Percentiles rank a stretch among this genome's conserved stretches.
Evolutionary conservation across 148 eudicot species (phyloP).

Genomic region (Rhododendron williamsianum): DNA sequence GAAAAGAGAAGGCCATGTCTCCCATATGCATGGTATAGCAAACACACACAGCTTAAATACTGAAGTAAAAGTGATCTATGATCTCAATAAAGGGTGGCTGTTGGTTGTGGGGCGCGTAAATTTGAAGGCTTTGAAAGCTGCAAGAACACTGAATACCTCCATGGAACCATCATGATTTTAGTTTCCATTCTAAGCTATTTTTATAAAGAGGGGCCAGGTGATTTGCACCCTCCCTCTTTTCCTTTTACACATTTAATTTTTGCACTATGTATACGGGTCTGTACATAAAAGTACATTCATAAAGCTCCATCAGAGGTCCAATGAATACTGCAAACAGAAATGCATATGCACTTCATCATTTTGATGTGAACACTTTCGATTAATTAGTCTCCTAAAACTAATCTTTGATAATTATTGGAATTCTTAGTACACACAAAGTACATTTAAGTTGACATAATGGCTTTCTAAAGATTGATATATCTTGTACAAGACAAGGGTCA

Average conservation of each 20-base stretch:
- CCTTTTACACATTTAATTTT: background rate
- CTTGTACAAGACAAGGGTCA: background rate
- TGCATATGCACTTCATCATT: slow-evolving; percentile 20
- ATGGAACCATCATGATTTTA: slow-evolving; percentile 14
- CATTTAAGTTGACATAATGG: background rate
- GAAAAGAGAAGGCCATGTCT: slow-evolving; percentile 25
- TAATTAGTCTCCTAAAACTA: background rate
- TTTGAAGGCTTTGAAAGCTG: slow-evolving; percentile 21
- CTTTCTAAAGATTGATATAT: background rate
- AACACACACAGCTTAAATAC: slow-evolving; percentile 17
- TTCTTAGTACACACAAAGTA: background rate
- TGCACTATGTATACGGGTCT: background rate
- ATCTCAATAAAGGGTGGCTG: background rate
- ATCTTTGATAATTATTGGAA: background rate
- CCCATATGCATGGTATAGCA: slow-evolving; percentile 9
- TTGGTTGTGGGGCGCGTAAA: slow-evolving; percentile 8
- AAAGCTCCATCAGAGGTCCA: slow-evolving; percentile 16
- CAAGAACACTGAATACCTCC: slow-evolving; percentile 5
- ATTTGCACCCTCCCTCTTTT: background rate
- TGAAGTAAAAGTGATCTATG: background rate
- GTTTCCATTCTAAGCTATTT: slow-evolving; percentile 15
- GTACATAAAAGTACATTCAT: slow-evolving; percentile 7
- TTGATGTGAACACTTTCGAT: background rate
- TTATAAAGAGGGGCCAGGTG: background rate
- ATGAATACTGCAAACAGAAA: slow-evolving; percentile 10